A percentile compares a stretch with the other conserved stretches of the same genome.
phyloP scores from a whole-genome alignment of 345 rosid species.

The Isatis tinctoria region DNA sequence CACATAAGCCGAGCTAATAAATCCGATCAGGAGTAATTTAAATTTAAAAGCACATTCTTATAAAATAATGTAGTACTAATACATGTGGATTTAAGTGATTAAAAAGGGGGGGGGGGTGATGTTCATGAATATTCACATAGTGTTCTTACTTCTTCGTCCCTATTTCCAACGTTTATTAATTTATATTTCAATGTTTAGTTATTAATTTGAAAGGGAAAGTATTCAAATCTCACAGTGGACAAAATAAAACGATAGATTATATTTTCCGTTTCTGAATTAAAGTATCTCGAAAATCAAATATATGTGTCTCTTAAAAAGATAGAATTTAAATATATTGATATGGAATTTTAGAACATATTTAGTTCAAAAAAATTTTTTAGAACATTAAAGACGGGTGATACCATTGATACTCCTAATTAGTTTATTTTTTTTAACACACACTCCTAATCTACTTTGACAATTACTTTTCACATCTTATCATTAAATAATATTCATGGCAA shows the following conservation, averaged over 20 bases:
- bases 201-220: not conserved
- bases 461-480: slow-evolving; percentile 16
- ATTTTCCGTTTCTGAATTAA: not conserved
- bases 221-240: not conserved
- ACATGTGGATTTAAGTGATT: not conserved
- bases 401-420: slow-evolving; percentile 11
- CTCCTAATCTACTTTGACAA: slow-evolving; percentile 20
- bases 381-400: not conserved
- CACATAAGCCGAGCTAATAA: slow-evolving; percentile 17
- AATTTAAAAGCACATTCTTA: not conserved
- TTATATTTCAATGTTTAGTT: not conserved
- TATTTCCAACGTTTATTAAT: slow-evolving; percentile 4
- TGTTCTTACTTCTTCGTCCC: not conserved
- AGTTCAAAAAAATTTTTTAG: no score
- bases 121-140: slow-evolving; percentile 30
- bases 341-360: not conserved
- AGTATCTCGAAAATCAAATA: not conserved
- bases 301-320: not conserved
- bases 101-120: no score
- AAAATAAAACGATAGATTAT: not conserved
- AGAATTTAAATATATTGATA: not conserved
- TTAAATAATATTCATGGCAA: slow-evolving; percentile 8
- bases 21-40: not conserved
- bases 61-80: not conserved
- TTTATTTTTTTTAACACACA: not conserved